Evolutionary conservation across 2,329 filamentous ascomycete species (phyloP).

Genomic region (Aspergillus udagawae): DNA sequence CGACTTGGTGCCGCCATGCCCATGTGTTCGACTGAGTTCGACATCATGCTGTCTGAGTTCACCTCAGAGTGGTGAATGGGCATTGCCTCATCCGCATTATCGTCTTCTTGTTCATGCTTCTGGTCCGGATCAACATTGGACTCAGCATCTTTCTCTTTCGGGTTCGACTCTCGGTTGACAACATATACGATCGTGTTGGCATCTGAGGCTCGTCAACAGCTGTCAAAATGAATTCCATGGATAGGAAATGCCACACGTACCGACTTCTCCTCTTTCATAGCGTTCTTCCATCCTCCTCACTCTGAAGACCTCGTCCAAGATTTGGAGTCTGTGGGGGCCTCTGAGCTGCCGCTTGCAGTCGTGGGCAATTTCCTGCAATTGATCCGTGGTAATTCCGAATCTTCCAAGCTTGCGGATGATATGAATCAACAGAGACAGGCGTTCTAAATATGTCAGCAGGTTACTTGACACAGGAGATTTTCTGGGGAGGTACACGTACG

Average conservation of each 20-base stretch:
- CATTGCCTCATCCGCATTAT: slow-evolving; percentile 25
- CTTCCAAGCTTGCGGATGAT: slow-evolving; percentile 37
- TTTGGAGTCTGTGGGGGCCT: slow-evolving; percentile 30
- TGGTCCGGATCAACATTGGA: slow-evolving; percentile 21
- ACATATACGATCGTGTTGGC: slow-evolving; percentile 35
- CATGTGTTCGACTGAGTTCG: slow-evolving; percentile 24
- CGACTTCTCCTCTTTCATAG: slow-evolving; percentile 39
- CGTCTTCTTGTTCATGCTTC: slow-evolving; percentile 20
- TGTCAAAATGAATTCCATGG: not conserved
- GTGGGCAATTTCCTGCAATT: slow-evolving; percentile 37
- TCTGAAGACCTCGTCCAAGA: slow-evolving; percentile 40
- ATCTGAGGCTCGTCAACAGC: slow-evolving; percentile 19
- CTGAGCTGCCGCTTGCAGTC: slow-evolving; percentile 38
- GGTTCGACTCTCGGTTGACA: slow-evolving; percentile 32
- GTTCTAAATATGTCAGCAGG: slow-evolving; percentile 21
- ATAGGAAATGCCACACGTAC: slow-evolving; percentile 20
- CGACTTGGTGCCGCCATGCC: slow-evolving; percentile 15
- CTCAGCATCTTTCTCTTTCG: slow-evolving; percentile 31
- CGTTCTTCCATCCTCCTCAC: slow-evolving; percentile 40
- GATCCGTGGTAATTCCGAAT: slow-evolving; percentile 34
- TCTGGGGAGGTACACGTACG: slow-evolving; percentile 30
- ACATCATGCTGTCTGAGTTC: slow-evolving; percentile 20
- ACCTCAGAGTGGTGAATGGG: slow-evolving; percentile 24
- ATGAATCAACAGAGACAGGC: slow-evolving; percentile 37
- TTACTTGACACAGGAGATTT: not conserved